Conservation (phyloP, 1,284 basidiomycete genomes). For the Phylloporus gajari region DNA sequence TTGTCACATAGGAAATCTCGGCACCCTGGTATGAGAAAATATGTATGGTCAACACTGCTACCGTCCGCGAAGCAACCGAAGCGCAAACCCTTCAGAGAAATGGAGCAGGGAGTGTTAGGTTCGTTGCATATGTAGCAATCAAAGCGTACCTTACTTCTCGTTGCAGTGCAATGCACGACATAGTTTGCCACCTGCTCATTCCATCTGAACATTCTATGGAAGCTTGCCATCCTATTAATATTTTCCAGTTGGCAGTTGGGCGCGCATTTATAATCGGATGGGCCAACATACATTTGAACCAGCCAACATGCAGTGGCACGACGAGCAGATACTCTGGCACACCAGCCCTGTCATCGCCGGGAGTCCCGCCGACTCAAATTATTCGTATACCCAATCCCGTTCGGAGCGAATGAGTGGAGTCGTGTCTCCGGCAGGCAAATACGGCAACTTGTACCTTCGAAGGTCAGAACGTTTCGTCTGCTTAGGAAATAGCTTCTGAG, state of each 20-base stretch:
- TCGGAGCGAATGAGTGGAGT: background rate
- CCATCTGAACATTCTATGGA: background rate
- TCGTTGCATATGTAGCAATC: no score
- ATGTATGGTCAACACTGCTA: no score
- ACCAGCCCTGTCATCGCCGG: background rate
- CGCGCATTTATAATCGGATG: background rate
- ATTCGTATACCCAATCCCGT: background rate
- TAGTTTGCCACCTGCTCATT: background rate
- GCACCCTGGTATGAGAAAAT: no score
- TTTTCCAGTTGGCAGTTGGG: background rate
- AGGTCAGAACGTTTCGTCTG: background rate
- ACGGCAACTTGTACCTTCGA: background rate
- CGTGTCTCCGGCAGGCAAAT: background rate
- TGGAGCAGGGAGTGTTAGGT: no score
- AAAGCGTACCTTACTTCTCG: no score
- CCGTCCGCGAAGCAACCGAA: no score
- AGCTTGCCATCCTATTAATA: background rate
- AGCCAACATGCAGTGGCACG: background rate
- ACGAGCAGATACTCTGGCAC: background rate
- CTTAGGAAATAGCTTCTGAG: background rate
- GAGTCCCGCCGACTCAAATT: no score
- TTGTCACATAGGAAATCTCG: no score
- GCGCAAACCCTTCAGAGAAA: no score
- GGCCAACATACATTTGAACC: background rate
- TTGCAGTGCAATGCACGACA: no score